Evolutionary conservation across 208 protist species (phyloP).

Genomic region (Crithidia expoeki): DNA sequence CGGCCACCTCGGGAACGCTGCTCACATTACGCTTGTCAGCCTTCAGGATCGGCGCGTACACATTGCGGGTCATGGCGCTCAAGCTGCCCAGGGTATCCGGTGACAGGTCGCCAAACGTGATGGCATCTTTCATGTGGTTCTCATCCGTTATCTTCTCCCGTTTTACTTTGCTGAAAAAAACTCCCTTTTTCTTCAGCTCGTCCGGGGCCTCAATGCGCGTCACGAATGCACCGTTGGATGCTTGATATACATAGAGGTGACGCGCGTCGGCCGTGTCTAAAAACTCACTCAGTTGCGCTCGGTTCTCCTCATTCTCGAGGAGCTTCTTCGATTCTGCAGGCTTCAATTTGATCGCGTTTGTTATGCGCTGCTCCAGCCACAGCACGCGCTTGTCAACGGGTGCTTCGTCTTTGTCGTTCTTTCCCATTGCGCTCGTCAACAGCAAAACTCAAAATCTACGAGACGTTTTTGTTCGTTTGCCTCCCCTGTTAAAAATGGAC

Average conservation of each 20-base stretch:
- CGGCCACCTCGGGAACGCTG: conserved; percentile 93
- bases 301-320: conserved; percentile 91
- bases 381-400: conserved; percentile 90
- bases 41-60: conserved; percentile 91
- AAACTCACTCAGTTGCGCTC: conserved; percentile 91
- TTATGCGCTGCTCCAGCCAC: conserved; percentile 93
- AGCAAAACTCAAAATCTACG: conserved; percentile 32
- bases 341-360: conserved; percentile 84
- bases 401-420: conserved; percentile 91
- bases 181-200: conserved; percentile 90
- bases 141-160: conserved; percentile 91
- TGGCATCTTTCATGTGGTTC: conserved; percentile 78
- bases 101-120: conserved; percentile 87
- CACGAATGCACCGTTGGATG: conserved; percentile 66
- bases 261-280: conserved; percentile 90
- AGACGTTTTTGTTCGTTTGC: not conserved
- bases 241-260: conserved; percentile 92
- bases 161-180: conserved; percentile 93
- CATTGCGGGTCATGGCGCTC: conserved; percentile 79
- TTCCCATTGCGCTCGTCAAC: conserved; percentile 50
- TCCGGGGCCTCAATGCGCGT: conserved; percentile 88
- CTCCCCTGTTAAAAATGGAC: not conserved
- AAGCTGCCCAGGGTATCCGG: conserved; percentile 72
- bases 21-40: conserved; percentile 84
- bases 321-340: conserved; percentile 92